phyloP scores from a whole-genome alignment of 140 eudicot species.

The Oenanthe javanica region DNA sequence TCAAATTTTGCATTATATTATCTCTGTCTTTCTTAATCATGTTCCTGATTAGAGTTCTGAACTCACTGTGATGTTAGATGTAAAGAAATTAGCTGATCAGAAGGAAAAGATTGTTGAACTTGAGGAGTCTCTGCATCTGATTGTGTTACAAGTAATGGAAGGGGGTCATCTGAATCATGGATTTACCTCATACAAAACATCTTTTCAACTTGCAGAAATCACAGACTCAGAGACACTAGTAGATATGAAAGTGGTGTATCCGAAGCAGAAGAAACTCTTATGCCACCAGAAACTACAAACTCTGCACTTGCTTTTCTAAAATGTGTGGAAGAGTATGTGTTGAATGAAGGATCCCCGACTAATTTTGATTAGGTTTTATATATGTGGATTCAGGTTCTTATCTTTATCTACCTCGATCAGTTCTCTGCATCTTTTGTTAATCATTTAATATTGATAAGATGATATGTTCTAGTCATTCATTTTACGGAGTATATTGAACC shows the following conservation, averaged over 20 bases:
- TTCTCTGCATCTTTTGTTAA: background rate
- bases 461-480: background rate
- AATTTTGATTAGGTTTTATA: background rate
- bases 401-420: background rate
- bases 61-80: conserved; percentile 18
- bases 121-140: conserved; percentile 27
- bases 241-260: conserved; percentile 32
- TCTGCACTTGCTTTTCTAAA: conserved; percentile 27
- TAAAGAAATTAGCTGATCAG: conserved; percentile 29
- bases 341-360: conserved; percentile 4
- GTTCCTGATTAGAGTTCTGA: background rate
- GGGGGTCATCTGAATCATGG: conserved; percentile 45
- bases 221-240: conserved; percentile 30
- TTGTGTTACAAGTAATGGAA: conserved; percentile 38
- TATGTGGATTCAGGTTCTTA: background rate
- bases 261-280: conserved; percentile 26
- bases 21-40: background rate
- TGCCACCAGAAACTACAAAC: conserved; percentile 33
- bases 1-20: background rate
- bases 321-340: conserved; percentile 21
- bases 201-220: conserved; percentile 28
- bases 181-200: conserved; percentile 21
- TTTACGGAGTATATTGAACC: background rate
- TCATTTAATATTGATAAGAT: background rate
- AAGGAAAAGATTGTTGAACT: conserved; percentile 38